Evolutionary conservation across 129 eudicot genomes (phyloP), one percentile per base, ranked within the genome.

Genomic region (Rutidosis leptorrhynchoides): DNA sequence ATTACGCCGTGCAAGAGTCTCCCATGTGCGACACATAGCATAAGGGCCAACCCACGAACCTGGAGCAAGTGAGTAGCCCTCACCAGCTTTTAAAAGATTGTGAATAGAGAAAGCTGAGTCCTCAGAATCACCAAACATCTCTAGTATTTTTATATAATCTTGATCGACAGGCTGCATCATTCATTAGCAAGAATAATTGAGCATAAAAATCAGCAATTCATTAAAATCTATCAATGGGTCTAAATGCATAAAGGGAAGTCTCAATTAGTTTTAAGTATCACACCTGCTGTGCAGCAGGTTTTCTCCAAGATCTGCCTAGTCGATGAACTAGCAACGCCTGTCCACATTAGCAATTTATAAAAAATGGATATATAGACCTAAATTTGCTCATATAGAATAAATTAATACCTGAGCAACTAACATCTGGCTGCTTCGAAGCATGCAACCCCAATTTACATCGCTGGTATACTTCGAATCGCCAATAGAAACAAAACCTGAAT

Each of bases 11-110:
- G 85, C 81, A 68, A 93, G 82, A 37, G 85, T 82, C 76, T 93
- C 98, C 98, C 91, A 93, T 27, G 96, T 80, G 68, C 98, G 96
- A 65, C 98, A 88, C 96, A 86, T 93, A 58, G 98, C 98, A 77
- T 93, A 93, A 0, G 98, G 96, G 42, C 98, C 98, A 20, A 93
- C 95, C 98, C 98, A 93, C 53, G 95, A 93, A 25, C 98, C 98
- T 35, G 96, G 85, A 69, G 95, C 88, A 72, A 93, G 91, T 40
- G 83, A 87, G 73, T 90, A 87, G 49, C 83, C 69, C 69, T 82
- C 82, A 52, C 98, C 98, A 59, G 91, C 83, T 83, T 85, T 70
- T 28, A 92, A 74, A 57, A 93, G 95, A 74, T 86, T 88, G 73
- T 88, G 96, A 63, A 93, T 82, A 67, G 98, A 93, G 71, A 80